These are phyloP conservation scores for Neocatenulostroma microsporum DNA, from an alignment of 2,329 filamentous ascomycete genomes.

Conservation along the genomic window DNA sequence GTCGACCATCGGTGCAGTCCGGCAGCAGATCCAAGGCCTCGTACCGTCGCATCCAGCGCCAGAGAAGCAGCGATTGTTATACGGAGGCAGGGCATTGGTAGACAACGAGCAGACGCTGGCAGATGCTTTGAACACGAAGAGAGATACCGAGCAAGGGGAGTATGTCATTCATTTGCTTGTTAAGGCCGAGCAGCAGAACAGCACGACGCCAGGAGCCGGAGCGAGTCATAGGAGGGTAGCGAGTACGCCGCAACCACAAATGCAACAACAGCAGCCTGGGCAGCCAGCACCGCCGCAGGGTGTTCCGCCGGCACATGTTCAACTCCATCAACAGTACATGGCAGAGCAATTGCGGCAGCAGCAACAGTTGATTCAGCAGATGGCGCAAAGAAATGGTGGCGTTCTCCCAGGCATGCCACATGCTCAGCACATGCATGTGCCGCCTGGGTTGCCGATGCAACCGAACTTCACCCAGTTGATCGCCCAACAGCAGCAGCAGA, in stretches of 20 bases:
- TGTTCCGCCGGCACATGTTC: constrained; percentile 7
- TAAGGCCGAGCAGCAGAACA: too few species aligned
- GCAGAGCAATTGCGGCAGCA: constrained; percentile 11
- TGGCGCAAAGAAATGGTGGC: neutral
- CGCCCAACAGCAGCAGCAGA: constrained; percentile 16
- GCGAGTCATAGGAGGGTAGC: neutral
- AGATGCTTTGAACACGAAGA: constrained; percentile 43
- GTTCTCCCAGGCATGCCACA: neutral
- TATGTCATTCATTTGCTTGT: constrained; percentile 30
- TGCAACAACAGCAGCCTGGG: neutral
- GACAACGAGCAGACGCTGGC: constrained; percentile 43
- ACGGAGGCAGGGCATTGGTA: constrained; percentile 47
- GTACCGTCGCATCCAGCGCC: constrained; percentile 41
- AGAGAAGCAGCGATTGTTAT: constrained; percentile 50
- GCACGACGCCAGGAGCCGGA: neutral
- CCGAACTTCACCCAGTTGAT: constrained; percentile 8
- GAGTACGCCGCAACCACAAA: neutral
- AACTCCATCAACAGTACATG: constrained; percentile 13
- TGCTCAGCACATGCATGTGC: too few species aligned
- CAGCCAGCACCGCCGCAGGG: constrained; percentile 4
- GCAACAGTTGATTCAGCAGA: constrained; percentile 6
- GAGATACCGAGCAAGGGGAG: constrained; percentile 36
- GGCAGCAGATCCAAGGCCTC: constrained; percentile 42
- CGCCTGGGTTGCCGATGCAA: too few species aligned
- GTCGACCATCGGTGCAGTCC: constrained; percentile 47